Percentiles rank a stretch among this genome's conserved stretches.
Conservation (phyloP, 2,329 filamentous ascomycete genomes). For the Seiridium unicorne region DNA sequence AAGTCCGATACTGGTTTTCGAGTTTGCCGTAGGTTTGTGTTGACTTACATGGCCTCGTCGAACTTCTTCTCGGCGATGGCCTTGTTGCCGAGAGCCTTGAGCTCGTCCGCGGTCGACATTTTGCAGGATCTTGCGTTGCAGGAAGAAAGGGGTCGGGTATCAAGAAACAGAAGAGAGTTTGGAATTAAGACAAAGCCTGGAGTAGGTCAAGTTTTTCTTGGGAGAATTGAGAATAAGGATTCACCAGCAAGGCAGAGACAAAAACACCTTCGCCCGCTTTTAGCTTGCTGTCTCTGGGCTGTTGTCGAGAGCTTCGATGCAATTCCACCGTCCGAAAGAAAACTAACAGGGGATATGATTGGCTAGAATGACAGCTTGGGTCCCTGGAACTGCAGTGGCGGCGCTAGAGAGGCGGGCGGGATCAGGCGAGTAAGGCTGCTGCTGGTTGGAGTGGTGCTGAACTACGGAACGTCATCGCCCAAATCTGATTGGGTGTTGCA, state of each 20-base stretch:
- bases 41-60: conserved; percentile 84
- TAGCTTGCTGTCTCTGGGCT: background rate
- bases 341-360: conserved; percentile 1
- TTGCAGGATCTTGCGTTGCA: conserved; percentile 5
- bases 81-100: conserved; percentile 98
- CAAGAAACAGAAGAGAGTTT: background rate
- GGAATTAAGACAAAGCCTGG: too few relatives aligned
- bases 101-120: conserved; percentile 68
- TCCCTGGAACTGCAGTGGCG: background rate
- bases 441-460: too few relatives aligned
- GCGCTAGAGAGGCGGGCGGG: too few relatives aligned
- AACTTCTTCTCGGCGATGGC: conserved; percentile 98
- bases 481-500: too few relatives aligned
- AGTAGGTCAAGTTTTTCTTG: background rate
- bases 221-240: background rate
- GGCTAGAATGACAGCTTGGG: background rate
- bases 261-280: background rate
- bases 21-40: background rate
- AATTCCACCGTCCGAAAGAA: conserved; percentile 6
- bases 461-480: too few relatives aligned
- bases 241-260: background rate
- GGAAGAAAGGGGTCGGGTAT: background rate
- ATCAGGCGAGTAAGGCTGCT: too few relatives aligned
- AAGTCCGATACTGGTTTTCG: background rate
- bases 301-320: conserved; percentile 7